phyloP scores from a whole-genome alignment of 352 stramenopile species.

The Globisporangium okanoganense region DNA sequence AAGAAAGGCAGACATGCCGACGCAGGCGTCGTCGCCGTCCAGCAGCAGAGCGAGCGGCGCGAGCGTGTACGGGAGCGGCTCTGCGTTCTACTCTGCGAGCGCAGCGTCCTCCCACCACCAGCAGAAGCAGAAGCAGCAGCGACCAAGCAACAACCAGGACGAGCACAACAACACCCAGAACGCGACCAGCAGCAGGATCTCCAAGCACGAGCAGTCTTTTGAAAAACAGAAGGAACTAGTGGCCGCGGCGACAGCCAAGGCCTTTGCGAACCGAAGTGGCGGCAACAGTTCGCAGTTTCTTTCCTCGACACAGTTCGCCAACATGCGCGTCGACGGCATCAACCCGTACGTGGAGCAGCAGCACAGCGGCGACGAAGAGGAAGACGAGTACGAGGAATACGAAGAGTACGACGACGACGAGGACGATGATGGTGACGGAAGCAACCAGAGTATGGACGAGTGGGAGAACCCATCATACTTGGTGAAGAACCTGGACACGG shows the following conservation, averaged over 20 bases:
- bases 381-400: slow-evolving; percentile 27
- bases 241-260: slow-evolving; percentile 9
- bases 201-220: slow-evolving; percentile 11
- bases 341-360: slow-evolving; percentile 53
- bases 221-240: slow-evolving; percentile 14
- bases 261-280: slow-evolving; percentile 8
- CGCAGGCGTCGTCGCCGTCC: slow-evolving; percentile 2
- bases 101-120: background rate
- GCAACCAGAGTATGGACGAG: slow-evolving; percentile 31
- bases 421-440: slow-evolving; percentile 6
- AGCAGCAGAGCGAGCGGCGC: background rate
- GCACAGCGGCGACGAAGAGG: slow-evolving; percentile 16
- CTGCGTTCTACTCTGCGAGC: background rate
- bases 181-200: slow-evolving; percentile 1
- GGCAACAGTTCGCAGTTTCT: slow-evolving; percentile 21
- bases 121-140: background rate
- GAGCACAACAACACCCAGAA: background rate
- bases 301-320: background rate
- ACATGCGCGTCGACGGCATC: slow-evolving; percentile 22
- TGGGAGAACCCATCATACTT: slow-evolving; percentile 82
- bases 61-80: background rate
- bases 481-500: slow-evolving; percentile 79
- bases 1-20: slow-evolving; percentile 1
- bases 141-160: slow-evolving; percentile 9
- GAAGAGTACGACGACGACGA: slow-evolving; percentile 16